phyloP scores from a whole-genome alignment of 1,284 basidiomycete species.

The Apiotrichum sp. region DNA sequence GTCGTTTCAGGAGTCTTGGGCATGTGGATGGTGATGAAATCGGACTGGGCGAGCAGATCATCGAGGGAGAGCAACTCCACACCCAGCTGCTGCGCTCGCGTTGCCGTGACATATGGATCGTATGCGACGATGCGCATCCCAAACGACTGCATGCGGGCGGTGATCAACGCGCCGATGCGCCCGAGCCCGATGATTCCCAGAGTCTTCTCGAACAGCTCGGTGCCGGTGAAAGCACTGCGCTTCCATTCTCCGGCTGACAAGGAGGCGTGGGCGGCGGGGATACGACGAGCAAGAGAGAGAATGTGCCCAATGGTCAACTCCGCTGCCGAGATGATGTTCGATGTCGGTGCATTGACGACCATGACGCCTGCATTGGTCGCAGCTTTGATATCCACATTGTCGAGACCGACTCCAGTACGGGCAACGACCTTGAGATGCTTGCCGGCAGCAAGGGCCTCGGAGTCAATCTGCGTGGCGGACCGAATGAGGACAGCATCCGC shows the following conservation, averaged over 20 bases:
- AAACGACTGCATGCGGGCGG: constrained; percentile 22
- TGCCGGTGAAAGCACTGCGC: constrained; percentile 3
- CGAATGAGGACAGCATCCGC: constrained; percentile 6
- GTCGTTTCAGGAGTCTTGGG: constrained; percentile 47
- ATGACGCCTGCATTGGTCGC: constrained; percentile 8
- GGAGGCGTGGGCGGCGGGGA: constrained; percentile 6
- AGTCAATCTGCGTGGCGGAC: constrained; percentile 5
- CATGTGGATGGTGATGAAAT: constrained; percentile 51
- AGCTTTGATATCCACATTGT: constrained; percentile 15
- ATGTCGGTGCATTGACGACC: constrained; percentile 14
- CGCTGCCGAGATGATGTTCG: constrained; percentile 14
- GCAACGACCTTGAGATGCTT: constrained; percentile 8
- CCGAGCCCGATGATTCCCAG: constrained; percentile 18
- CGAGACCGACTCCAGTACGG: constrained; percentile 11
- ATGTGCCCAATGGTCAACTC: constrained; percentile 10
- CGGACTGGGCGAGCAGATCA: constrained; percentile 42
- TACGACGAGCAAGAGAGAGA: constrained; percentile 9
- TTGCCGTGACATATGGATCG: constrained; percentile 19
- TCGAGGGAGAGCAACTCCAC: constrained; percentile 30
- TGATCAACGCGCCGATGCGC: constrained; percentile 17
- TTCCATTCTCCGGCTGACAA: constrained; percentile 4
- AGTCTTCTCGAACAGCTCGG: constrained; percentile 10
- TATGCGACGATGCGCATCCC: constrained; percentile 17
- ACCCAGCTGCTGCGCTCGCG: constrained; percentile 7
- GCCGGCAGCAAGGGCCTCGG: constrained; percentile 4